A percentile compares a stretch with the other conserved stretches of the same genome.
These are phyloP conservation scores for Trichoderma oligosporum DNA, from an alignment of 2,329 filamentous ascomycete species.

Conservation along the genomic window DNA sequence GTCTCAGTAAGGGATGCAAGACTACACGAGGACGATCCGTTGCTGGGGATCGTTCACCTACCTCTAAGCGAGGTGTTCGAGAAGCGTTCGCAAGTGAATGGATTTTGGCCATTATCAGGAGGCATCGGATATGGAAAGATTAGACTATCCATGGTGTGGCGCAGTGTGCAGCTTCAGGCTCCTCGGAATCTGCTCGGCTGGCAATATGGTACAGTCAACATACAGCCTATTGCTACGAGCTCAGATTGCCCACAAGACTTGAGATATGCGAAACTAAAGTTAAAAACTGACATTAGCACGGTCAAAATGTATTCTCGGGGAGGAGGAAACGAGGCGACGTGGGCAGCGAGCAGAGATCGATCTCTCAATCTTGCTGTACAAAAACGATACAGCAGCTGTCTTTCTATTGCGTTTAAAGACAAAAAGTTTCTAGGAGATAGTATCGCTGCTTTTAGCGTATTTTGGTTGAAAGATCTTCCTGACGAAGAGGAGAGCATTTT, in stretches of 20 bases:
- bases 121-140: slow-evolving; percentile 69
- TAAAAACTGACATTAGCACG: slow-evolving; percentile 54
- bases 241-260: slow-evolving; percentile 47
- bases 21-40: slow-evolving; percentile 64
- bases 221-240: slow-evolving; percentile 48
- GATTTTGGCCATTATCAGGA: slow-evolving; percentile 63
- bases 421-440: slow-evolving; percentile 30
- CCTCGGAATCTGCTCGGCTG: slow-evolving; percentile 60
- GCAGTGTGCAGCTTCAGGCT: slow-evolving; percentile 61
- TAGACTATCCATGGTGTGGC: slow-evolving; percentile 68
- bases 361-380: slow-evolving; percentile 51
- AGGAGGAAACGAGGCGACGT: slow-evolving; percentile 45
- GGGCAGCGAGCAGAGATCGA: slow-evolving; percentile 48
- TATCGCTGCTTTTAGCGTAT: slow-evolving; percentile 54
- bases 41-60: slow-evolving; percentile 68
- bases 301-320: slow-evolving; percentile 53
- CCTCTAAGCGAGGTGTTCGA: slow-evolving; percentile 60
- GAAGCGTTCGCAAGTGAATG: slow-evolving; percentile 60
- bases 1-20: slow-evolving; percentile 64
- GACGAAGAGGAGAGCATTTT: slow-evolving; percentile 63
- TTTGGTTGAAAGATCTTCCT: slow-evolving; percentile 66
- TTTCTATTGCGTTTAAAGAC: slow-evolving; percentile 54
- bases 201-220: slow-evolving; percentile 67
- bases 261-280: slow-evolving; percentile 48
- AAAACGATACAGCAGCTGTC: slow-evolving; percentile 52